These are phyloP conservation scores for Calocera cornea DNA, from an alignment of 768 basidiomycete genomes.

Conservation along the genomic window DNA sequence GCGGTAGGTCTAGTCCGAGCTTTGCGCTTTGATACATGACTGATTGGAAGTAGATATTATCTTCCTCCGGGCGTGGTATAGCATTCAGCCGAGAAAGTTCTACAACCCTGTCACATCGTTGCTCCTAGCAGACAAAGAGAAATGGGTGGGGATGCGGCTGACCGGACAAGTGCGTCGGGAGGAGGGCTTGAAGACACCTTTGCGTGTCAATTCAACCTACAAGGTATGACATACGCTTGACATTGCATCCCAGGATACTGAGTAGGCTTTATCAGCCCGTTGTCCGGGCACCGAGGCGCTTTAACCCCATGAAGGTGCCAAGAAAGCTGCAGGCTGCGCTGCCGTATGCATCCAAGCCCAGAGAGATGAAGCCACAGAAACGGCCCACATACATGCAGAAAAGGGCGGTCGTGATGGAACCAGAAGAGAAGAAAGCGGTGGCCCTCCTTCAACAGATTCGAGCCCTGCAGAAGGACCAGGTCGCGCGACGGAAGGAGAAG, in stretches of 20 bases:
- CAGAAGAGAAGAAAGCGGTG: conserved; percentile 86
- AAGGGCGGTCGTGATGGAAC: conserved; percentile 88
- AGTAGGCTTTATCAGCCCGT: conserved; percentile 31
- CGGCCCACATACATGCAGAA: conserved; percentile 81
- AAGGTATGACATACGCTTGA: conserved; percentile 30
- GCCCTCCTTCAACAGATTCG: conserved; percentile 87
- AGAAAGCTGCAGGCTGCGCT: conserved; percentile 80
- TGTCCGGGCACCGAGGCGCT: conserved; percentile 65
- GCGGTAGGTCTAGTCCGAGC: conserved; percentile 44
- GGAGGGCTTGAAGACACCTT: conserved; percentile 68
- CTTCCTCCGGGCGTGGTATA: conserved; percentile 93
- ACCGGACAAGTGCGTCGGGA: conserved; percentile 88
- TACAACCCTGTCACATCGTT: conserved; percentile 95
- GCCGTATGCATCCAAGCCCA: conserved; percentile 88
- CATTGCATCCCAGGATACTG: background rate
- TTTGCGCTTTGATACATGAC: conserved; percentile 3
- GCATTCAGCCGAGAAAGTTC: conserved; percentile 85
- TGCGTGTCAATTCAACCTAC: conserved; percentile 75
- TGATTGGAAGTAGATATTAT: conserved; percentile 55
- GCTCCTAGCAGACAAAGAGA: conserved; percentile 63
- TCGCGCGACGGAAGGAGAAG: conserved; percentile 64
- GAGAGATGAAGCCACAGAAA: conserved; percentile 59
- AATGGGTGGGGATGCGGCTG: conserved; percentile 89
- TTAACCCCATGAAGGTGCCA: conserved; percentile 80
- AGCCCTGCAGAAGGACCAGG: conserved; percentile 80